A percentile compares a stretch with the other conserved stretches of the same genome.
Conservation (phyloP, 139 green algal genomes). For the Diplosphaera chodatii region DNA sequence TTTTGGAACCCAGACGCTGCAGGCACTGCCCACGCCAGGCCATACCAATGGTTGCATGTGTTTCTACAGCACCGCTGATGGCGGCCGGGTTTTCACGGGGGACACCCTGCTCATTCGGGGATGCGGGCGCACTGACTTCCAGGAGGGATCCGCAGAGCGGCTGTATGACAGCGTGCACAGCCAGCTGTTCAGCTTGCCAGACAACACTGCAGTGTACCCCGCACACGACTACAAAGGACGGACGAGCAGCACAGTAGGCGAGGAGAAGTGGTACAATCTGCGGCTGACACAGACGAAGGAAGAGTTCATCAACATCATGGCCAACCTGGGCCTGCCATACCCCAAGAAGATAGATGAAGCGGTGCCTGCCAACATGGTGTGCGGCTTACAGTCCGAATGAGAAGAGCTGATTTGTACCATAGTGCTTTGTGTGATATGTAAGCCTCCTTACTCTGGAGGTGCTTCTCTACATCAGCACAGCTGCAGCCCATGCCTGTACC, state of each 20-base stretch:
- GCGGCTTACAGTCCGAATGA: constrained; percentile 14
- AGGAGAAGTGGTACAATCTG: constrained; percentile 57
- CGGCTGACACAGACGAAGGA: constrained; percentile 53
- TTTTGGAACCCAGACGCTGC: constrained; percentile 5
- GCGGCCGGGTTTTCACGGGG: constrained; percentile 50
- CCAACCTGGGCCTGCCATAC: constrained; percentile 46
- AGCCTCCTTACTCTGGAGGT: no score
- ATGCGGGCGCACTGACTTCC: constrained; percentile 68
- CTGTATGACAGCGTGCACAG: constrained; percentile 29
- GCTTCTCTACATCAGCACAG: no score
- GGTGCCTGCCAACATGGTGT: constrained; percentile 56
- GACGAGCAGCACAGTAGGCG: constrained; percentile 39
- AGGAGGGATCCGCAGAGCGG: constrained; percentile 11
- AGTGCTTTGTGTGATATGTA: no score
- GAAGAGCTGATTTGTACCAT: no score
- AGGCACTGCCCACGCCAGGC: constrained; percentile 10
- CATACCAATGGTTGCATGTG: constrained; percentile 57
- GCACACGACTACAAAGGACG: constrained; percentile 61
- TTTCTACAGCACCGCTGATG: constrained; percentile 22
- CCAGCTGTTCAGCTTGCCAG: constrained; percentile 44
- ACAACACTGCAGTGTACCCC: constrained; percentile 38
- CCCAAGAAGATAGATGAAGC: constrained; percentile 63
- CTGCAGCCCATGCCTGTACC: no score
- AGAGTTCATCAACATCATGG: constrained; percentile 59
- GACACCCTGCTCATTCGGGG: constrained; percentile 58